phyloP scores from a whole-genome alignment of 345 rosid species.

The Lumnitzera littorea region DNA sequence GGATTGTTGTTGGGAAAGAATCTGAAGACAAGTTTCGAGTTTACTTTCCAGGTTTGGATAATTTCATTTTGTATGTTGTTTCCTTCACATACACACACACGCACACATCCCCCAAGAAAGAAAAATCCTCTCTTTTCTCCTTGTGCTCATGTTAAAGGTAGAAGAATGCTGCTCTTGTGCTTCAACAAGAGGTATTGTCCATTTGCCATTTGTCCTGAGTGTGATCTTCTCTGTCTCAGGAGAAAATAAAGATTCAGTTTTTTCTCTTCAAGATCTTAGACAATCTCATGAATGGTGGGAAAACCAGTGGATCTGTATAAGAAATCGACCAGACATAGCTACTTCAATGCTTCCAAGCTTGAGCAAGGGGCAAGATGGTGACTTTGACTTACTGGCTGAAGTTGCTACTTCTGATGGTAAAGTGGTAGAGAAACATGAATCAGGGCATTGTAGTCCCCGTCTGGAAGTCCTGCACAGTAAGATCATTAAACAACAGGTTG shows the following conservation, averaged over 20 bases:
- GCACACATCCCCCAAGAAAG: too few relatives aligned
- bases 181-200: neutral
- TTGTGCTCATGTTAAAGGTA: neutral
- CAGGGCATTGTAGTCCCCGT: conserved; percentile 12
- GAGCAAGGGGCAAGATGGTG: conserved; percentile 21
- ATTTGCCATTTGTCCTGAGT: neutral
- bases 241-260: conserved; percentile 46
- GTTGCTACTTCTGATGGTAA: conserved; percentile 8
- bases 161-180: neutral
- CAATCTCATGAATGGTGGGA: conserved; percentile 65
- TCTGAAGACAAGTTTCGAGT: conserved; percentile 45
- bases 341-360: conserved; percentile 14
- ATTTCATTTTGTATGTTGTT: conserved; percentile 1
- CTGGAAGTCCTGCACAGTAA: conserved; percentile 13
- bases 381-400: conserved; percentile 18
- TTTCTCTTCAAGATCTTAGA: conserved; percentile 37
- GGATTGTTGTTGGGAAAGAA: conserved; percentile 47
- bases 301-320: conserved; percentile 42
- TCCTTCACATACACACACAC: too few relatives aligned
- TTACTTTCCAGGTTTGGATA: conserved; percentile 63
- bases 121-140: neutral
- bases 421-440: conserved; percentile 14
- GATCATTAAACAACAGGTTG: conserved; percentile 11
- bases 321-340: conserved; percentile 38
- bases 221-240: conserved; percentile 29